These are phyloP conservation scores for Ceratocystis cacaofunesta DNA, from an alignment of 2,329 filamentous ascomycete species.

Conservation along the genomic window DNA sequence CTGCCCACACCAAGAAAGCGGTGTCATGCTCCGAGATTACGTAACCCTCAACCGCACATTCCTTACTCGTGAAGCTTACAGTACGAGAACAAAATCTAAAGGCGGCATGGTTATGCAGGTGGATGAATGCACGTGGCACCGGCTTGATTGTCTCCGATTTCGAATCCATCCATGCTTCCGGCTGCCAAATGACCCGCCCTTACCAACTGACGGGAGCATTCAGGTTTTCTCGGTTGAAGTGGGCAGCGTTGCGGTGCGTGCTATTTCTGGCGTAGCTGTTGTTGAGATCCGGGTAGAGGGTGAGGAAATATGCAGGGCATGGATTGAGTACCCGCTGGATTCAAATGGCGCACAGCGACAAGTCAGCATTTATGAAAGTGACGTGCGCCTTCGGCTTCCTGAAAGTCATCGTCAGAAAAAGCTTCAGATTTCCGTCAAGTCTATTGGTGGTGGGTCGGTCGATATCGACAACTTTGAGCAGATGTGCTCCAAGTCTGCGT, in stretches of 20 bases:
- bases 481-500: constrained; percentile 55
- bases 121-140: constrained; percentile 85
- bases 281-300: constrained; percentile 68
- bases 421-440: constrained; percentile 60
- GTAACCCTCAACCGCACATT: constrained; percentile 73
- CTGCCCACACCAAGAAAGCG: constrained; percentile 74
- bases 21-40: constrained; percentile 88
- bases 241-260: constrained; percentile 59
- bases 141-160: constrained; percentile 77
- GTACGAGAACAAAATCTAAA: constrained; percentile 70
- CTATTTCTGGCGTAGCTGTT: constrained; percentile 68
- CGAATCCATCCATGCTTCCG: constrained; percentile 81
- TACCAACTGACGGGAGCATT: constrained; percentile 56
- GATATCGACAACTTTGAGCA: constrained; percentile 62
- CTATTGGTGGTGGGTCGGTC: constrained; percentile 56
- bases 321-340: constrained; percentile 63
- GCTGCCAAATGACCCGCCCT: constrained; percentile 56
- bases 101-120: constrained; percentile 58
- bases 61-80: constrained; percentile 65
- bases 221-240: constrained; percentile 77
- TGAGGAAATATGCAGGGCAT: constrained; percentile 66
- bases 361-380: constrained; percentile 57
- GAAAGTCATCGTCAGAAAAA: constrained; percentile 57
- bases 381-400: constrained; percentile 56
- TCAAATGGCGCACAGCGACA: constrained; percentile 53